phyloP scores from a whole-genome alignment of 495 filamentous ascomycete genomes.

The Penicillium simplicissimum region DNA sequence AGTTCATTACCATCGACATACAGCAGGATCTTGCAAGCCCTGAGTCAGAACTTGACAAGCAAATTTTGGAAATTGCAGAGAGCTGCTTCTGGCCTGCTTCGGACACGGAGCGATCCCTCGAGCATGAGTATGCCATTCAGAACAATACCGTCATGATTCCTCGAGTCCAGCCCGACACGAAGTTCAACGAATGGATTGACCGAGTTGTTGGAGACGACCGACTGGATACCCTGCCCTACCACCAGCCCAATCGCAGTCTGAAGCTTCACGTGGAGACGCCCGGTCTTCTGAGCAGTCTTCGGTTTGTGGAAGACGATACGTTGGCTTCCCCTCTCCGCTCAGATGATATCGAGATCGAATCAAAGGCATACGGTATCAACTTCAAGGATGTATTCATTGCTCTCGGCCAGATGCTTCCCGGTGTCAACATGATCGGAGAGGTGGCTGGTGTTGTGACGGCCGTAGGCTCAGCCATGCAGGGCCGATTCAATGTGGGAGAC shows the following conservation, averaged over 20 bases:
- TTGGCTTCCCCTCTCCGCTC: not conserved
- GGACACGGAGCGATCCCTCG: not conserved
- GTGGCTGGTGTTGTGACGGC: constrained; percentile 1
- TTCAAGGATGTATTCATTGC: constrained; percentile 42
- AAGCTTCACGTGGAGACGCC: constrained; percentile 5
- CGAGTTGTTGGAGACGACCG: not conserved
- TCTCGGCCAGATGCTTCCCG: constrained; percentile 6
- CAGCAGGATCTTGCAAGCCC: not conserved
- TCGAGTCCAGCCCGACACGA: constrained; percentile 3
- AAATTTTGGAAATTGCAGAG: constrained; percentile 1
- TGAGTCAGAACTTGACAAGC: not conserved
- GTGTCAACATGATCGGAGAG: constrained; percentile 4
- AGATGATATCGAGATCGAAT: constrained; percentile 28
- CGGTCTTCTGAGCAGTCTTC: not conserved
- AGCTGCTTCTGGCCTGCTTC: constrained; percentile 1
- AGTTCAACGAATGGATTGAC: constrained; percentile 11
- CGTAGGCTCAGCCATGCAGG: not conserved
- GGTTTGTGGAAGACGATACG: not conserved
- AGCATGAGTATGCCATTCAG: not conserved
- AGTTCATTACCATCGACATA: constrained; percentile 3
- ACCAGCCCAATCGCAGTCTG: not conserved
- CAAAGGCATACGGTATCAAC: constrained; percentile 40
- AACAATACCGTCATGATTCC: not conserved
- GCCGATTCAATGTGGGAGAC: constrained; percentile 1
- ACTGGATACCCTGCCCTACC: not conserved